Conservation (phyloP, 2,329 filamentous ascomycete genomes). For the Colletotrichum coccodes region DNA sequence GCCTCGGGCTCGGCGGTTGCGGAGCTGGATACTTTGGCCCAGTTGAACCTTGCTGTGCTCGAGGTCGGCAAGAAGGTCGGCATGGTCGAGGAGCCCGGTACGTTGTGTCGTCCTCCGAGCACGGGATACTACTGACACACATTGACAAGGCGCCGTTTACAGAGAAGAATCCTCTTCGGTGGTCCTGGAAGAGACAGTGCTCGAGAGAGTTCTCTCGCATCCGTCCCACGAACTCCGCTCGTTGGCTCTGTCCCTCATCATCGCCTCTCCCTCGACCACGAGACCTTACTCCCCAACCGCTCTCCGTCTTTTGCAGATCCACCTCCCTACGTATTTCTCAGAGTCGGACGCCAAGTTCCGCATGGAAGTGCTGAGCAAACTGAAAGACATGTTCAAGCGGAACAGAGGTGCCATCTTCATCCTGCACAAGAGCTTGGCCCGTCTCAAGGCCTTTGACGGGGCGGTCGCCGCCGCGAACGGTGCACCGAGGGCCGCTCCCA, state of each 20-base stretch:
- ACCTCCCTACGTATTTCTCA: constrained; percentile 78
- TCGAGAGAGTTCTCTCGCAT: constrained; percentile 65
- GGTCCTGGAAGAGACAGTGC: constrained; percentile 52
- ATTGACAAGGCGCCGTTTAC: constrained; percentile 8
- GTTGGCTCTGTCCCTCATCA: constrained; percentile 83
- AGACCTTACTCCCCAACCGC: constrained; percentile 74
- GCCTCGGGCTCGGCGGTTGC: constrained; percentile 55
- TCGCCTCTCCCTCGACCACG: constrained; percentile 79
- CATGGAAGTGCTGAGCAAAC: constrained; percentile 80
- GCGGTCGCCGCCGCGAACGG: constrained; percentile 18
- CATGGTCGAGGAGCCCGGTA: constrained; percentile 75
- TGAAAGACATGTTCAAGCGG: constrained; percentile 81
- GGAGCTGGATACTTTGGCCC: constrained; percentile 62
- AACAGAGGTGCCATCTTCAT: constrained; percentile 73
- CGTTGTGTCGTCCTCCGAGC: constrained; percentile 27
- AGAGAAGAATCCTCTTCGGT: constrained; percentile 33
- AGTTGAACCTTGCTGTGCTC: constrained; percentile 73
- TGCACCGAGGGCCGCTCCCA: constrained; percentile 8
- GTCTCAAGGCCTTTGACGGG: constrained; percentile 30
- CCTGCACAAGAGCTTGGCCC: constrained; percentile 54
- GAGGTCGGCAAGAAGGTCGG: constrained; percentile 78
- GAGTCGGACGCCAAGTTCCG: constrained; percentile 89
- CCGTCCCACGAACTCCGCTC: constrained; percentile 75
- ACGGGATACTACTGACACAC: background rate
- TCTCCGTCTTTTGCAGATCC: constrained; percentile 70